Evolutionary conservation across 495 filamentous ascomycete genomes (phyloP), one percentile per base, ranked within the genome.

Genomic region (Xylaria scruposa): DNA sequence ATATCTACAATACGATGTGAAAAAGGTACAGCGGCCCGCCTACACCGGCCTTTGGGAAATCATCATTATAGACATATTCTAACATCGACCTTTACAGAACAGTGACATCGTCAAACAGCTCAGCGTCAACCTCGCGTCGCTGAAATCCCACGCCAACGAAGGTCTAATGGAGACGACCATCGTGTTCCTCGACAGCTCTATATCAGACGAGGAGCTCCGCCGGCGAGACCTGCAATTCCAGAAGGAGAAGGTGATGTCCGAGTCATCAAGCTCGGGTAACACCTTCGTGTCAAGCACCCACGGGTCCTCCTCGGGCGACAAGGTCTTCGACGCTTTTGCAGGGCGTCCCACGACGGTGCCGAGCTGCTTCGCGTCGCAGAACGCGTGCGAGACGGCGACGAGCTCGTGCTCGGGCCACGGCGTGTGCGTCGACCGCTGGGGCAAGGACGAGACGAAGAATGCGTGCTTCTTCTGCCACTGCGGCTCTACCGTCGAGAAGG

Each of bases 401-500:
- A 85, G 87, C 76, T 86, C 87, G 73, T 97, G 94, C 83, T 91
- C 90, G 4, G 88, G 90, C 61, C 94, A 94, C 81, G 94, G 94
- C 40, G 72, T 75, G 51, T 95, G 94, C 81, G 83, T 85, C 70
- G 80, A 89, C 72, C 91, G 90, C 77, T 91, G 85, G 74, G 78
- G 76, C 66, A 77, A 79, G 64, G 72, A 68, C 33, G 76, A 77
- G 47, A 75, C 75, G 4, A 42, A 58, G 7, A 76, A 82, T 12
- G 81, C 84, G 53, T 97, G 96, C 86, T 98, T 91, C 79, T 83
- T 84, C 42, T 99, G 96, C 84, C 79, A 77, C 66, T 99, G 96
- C 85, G 80, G 80, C 40, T 87, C 85, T 1, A 78, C 86, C 8
- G 70, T 83, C 10, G 81, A 83, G n/a, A 77, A 78, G 13, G 85